phyloP scores from a whole-genome alignment of 2,329 filamentous ascomycete genomes.

The Podosphaera fusca region DNA sequence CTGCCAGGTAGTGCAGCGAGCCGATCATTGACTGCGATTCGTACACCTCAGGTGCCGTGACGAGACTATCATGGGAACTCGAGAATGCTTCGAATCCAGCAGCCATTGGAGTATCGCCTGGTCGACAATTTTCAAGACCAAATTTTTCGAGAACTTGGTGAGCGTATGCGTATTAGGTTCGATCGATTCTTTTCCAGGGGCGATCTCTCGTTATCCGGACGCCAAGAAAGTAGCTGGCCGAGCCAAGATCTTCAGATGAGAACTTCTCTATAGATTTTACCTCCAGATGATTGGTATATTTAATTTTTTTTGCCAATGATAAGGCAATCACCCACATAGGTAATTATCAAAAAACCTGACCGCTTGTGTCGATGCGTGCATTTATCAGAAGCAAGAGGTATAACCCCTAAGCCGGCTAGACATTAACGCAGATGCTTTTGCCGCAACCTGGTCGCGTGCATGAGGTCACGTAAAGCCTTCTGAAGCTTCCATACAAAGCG shows the following conservation, averaged over 20 bases:
- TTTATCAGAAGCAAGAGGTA: too few species aligned
- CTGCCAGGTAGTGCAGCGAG: not conserved
- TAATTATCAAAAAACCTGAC: too few species aligned
- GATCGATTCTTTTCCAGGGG: not conserved
- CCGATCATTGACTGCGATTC: not conserved
- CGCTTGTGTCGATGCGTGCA: too few species aligned
- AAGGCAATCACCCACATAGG: too few species aligned
- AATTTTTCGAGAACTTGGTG: not conserved
- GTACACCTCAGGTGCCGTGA: not conserved
- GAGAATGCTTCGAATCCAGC: not conserved
- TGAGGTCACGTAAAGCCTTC: too few species aligned
- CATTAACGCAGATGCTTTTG: too few species aligned
- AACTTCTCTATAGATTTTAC: not conserved
- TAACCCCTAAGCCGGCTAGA: too few species aligned
- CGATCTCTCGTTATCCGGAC: not conserved
- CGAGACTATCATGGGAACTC: not conserved
- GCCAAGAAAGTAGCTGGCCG: not conserved
- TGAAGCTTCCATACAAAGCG: too few species aligned
- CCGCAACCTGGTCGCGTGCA: too few species aligned
- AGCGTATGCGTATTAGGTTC: not conserved
- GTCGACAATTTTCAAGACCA: not conserved
- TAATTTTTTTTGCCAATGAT: too few species aligned
- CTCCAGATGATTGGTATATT: too few species aligned
- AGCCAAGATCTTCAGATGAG: not conserved
- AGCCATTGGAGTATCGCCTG: not conserved